Base-by-base conservation (phyloP, 352 stramenopile species). In the Globisporangium lucens region DNA sequence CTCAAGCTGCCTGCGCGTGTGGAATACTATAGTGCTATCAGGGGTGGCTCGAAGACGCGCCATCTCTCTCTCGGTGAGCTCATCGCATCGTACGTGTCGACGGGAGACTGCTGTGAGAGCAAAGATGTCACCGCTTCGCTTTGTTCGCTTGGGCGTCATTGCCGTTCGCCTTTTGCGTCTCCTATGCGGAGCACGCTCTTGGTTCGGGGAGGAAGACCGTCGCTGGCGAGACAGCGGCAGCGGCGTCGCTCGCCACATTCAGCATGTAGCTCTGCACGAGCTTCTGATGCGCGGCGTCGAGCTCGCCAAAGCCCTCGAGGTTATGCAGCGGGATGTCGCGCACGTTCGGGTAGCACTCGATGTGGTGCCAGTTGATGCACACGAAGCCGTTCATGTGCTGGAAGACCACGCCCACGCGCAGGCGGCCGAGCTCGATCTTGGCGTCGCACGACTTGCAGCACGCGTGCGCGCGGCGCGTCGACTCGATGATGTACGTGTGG, bases 291-390 rank as follows among this genome's bases (percentile, higher is more conserved):
- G 75, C 38, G 13, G 75, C 58, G 56, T 85, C 69, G 27, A 93
- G 77, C 30, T 93, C 83, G n/a, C 57, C 66, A 66, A 89, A 93
- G 22, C 85, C 85, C 66, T 93, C 85, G 38, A 93, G 75, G 60
- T 79, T 85, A 33, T 73, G 49, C n/a, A 91, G 68, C 43, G 81
- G 80, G 47, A 93, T 89, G 57, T 77, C 67, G 43, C 71, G 49
- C 56, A 89, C 79, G 49, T 77, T 71, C 65, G 80, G 77, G 69
- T 90, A 93, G 75, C 85, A 93, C 72, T 91, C 82, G 65, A 93
- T 73, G 69, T 93, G 85, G 71, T 93, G 83, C 85, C 85, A 93
- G 71, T 93, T 91, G 69, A 93, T 91, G 75, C 85, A 91, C 30
- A 91, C 78, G 68, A 90, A 93, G 68, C 85, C 85, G 64, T 90